A percentile compares a stretch with the other conserved stretches of the same genome.
These are phyloP conservation scores for Plasmodium cynomolgi DNA, from an alignment of 169 alveolate species.

Conservation along the genomic window DNA sequence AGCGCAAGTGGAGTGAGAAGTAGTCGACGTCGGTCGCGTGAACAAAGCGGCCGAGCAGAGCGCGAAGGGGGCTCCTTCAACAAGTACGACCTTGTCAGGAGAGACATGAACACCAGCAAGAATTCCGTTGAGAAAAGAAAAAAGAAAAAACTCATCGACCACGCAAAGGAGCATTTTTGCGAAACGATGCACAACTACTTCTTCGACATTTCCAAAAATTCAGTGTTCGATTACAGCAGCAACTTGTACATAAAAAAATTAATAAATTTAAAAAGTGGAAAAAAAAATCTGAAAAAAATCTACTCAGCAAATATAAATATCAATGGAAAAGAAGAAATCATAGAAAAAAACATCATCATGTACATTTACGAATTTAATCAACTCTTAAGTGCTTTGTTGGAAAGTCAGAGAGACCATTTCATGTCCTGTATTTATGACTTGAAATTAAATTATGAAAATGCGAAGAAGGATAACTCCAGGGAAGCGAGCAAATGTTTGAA, in stretches of 20 bases:
- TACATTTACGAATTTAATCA: conserved; percentile 62
- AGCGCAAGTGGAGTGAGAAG: not conserved
- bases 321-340: conserved; percentile 19
- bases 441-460: conserved; percentile 47
- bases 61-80: not conserved
- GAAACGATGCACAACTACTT: conserved; percentile 50
- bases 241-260: conserved; percentile 41
- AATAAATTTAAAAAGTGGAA: conserved; percentile 57
- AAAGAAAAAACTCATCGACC: conserved; percentile 25
- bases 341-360: conserved; percentile 48
- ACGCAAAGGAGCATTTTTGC: conserved; percentile 48
- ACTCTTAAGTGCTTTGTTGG: conserved; percentile 54
- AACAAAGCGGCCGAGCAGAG: not conserved
- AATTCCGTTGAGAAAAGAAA: not conserved
- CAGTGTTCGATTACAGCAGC: conserved; percentile 64
- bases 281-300: conserved; percentile 31
- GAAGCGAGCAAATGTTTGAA: conserved; percentile 29
- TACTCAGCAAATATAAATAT: conserved; percentile 25
- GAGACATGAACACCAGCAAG: not conserved
- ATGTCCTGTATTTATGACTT: conserved; percentile 34
- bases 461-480: conserved; percentile 11
- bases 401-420: conserved; percentile 53
- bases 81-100: not conserved
- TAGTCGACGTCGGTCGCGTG: not conserved
- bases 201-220: conserved; percentile 50